Evolutionary conservation across 2,329 filamentous ascomycete species (phyloP).

Genomic region (Clonostachys sp.): DNA sequence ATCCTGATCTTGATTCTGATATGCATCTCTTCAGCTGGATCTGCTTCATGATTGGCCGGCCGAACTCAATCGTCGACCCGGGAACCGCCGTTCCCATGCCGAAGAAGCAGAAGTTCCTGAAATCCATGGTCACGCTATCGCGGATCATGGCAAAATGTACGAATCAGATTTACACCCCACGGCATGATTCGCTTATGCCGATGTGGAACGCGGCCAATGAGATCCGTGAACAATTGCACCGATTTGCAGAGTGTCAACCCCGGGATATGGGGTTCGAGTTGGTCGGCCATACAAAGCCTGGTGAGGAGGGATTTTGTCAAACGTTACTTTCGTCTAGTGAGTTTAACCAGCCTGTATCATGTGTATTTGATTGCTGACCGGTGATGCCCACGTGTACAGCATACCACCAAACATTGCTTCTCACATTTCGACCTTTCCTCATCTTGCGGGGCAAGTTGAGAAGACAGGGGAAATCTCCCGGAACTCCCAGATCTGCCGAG

Average conservation of each 20-base stretch:
- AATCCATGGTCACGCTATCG: conserved; percentile 25
- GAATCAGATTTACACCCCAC: conserved; percentile 30
- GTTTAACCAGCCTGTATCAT: conserved; percentile 5
- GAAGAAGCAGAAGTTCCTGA: conserved; percentile 27
- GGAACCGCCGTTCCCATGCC: conserved; percentile 27
- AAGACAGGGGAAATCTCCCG: conserved; percentile 14
- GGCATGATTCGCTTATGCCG: conserved; percentile 26
- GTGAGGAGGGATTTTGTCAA: conserved; percentile 31
- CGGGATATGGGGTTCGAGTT: conserved; percentile 23
- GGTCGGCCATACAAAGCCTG: conserved; percentile 24
- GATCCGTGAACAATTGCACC: conserved; percentile 18
- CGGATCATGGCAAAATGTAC: conserved; percentile 32
- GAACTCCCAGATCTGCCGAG: not conserved
- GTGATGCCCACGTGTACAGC: conserved; percentile 17
- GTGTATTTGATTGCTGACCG: too few species aligned
- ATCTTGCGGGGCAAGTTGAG: conserved; percentile 35
- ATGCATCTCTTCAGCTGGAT: conserved; percentile 24
- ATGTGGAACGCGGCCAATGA: conserved; percentile 23
- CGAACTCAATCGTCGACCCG: conserved; percentile 28
- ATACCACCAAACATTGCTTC: conserved; percentile 33
- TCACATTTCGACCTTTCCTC: conserved; percentile 37
- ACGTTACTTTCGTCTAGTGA: conserved; percentile 30
- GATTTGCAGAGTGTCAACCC: conserved; percentile 18
- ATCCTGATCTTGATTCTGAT: not conserved
- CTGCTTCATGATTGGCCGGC: conserved; percentile 34